Base-by-base conservation (phyloP, 805 yeast genomes). In the Ogataea salicorniae region DNA sequence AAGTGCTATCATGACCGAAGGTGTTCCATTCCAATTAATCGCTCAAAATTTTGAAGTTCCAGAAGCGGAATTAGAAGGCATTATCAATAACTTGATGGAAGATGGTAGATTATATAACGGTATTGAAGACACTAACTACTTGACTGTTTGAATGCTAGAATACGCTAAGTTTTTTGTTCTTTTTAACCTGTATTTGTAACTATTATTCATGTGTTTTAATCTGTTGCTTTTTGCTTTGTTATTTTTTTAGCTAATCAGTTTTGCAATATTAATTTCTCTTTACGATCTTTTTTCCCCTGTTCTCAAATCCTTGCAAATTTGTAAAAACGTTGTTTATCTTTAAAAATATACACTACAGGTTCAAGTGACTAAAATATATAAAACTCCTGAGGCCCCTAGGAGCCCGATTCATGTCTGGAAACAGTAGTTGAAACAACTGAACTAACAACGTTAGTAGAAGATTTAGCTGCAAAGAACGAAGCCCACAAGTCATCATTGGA, bases 31-130 rank as follows among this genome's bases (percentile, higher is more conserved):
- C 13, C 77, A 75, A 47, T 71, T 79, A 51, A 77, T 86, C 49
- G 73, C 82, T 14, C 86, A 81, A 58, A 71, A 74, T 33, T 69
- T 85, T 58, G 73, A 71, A 43, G 49, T 83, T 8, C 58, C 75
- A 35, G 75, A 70, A 45, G 78, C 74, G 22, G 76, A 73, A 31
- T 83, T 77, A 18, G 68, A 69, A 51, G 64, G 69, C 26, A 71
- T 72, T 52, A 79, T 87, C 58, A 71, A 71, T 34, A 70, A 71
- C 20, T 71, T 86, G 56, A 74, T 79, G 13, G 90, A 84, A 39
- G 81, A 75, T 48, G 95, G 91, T 35, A 80, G 73, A 55, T 73
- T 84, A 41, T 86, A 83, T 61, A 74, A 77, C 42, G 88, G 90
- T 14, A 77, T 78, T 51, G 89, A 84, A 57, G 92, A 85, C 50